Evolutionary conservation across 345 rosid genomes (phyloP).

Genomic region (Melastoma malabathricum): DNA sequence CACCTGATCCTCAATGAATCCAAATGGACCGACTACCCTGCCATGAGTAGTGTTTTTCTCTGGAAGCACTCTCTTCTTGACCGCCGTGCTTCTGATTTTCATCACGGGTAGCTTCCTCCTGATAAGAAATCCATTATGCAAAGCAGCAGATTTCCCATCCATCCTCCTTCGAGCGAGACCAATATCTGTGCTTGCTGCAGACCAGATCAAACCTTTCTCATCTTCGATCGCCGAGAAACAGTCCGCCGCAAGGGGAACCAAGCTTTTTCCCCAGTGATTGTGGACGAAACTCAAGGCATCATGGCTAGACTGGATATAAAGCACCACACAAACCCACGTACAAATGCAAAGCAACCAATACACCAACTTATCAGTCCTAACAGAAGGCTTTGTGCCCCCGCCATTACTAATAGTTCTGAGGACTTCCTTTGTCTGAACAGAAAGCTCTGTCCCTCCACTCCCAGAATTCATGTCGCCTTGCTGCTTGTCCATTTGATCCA

Average conservation of each 20-base stretch:
- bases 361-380: conserved; percentile 49
- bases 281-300: conserved; percentile 38
- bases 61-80: conserved; percentile 44
- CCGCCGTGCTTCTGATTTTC: conserved; percentile 15
- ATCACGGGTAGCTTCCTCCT: conserved; percentile 28
- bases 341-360: conserved; percentile 85
- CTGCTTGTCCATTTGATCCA: too few relatives aligned
- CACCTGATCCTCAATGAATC: conserved; percentile 47
- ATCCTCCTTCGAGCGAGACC: conserved; percentile 4
- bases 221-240: conserved; percentile 22
- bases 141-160: background rate
- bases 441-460: too few relatives aligned
- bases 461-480: too few relatives aligned
- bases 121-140: conserved; percentile 19
- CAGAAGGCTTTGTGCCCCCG: conserved; percentile 15
- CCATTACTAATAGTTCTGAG: too few relatives aligned
- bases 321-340: conserved; percentile 82
- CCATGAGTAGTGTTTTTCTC: conserved; percentile 51
- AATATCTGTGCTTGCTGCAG: conserved; percentile 30
- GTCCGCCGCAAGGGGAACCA: conserved; percentile 20
- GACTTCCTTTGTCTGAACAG: too few relatives aligned
- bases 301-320: conserved; percentile 75
- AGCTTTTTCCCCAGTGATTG: conserved; percentile 43
- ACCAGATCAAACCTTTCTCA: conserved; percentile 16
- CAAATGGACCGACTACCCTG: conserved; percentile 75